These are phyloP conservation scores for Diaporthe vaccinii DNA, from an alignment of 2,329 filamentous ascomycete species.

Conservation along the genomic window DNA sequence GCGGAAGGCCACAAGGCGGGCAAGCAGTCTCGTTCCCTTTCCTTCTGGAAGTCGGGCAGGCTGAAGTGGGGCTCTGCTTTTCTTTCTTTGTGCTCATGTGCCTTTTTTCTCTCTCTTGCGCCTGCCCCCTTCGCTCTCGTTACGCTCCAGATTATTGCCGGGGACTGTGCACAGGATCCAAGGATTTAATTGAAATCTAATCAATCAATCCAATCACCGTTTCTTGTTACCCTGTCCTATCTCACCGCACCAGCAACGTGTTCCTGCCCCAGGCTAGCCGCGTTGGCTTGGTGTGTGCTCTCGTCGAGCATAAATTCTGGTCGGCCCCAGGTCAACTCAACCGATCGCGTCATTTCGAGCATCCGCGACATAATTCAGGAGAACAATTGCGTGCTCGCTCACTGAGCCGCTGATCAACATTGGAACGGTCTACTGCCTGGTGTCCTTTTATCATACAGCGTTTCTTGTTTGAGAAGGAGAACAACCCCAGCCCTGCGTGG, in stretches of 20 bases:
- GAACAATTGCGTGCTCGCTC: constrained; percentile 39
- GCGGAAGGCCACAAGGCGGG: neutral
- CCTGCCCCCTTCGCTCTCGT: neutral
- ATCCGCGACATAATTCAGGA: constrained; percentile 35
- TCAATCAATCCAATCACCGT: constrained; percentile 25
- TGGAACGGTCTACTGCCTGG: constrained; percentile 1
- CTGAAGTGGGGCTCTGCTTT: constrained; percentile 8
- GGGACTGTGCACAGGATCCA: constrained; percentile 4
- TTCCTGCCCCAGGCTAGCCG: constrained; percentile 16
- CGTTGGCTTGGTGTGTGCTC: neutral
- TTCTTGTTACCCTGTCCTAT: constrained; percentile 8
- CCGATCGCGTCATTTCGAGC: constrained; percentile 37
- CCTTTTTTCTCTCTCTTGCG: neutral
- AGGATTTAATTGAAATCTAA: constrained; percentile 4
- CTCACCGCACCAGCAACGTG: constrained; percentile 21
- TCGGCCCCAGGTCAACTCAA: no score
- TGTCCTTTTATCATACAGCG: neutral
- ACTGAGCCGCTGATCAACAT: constrained; percentile 34
- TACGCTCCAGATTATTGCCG: constrained; percentile 15
- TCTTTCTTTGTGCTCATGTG: constrained; percentile 22
- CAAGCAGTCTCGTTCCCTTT: neutral
- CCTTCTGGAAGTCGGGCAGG: constrained; percentile 13
- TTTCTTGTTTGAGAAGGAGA: constrained; percentile 38
- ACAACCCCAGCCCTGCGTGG: constrained; percentile 1
- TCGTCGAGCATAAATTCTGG: neutral